Base-by-base conservation (phyloP, 805 yeast species). In the Suhomyces emberorum region DNA sequence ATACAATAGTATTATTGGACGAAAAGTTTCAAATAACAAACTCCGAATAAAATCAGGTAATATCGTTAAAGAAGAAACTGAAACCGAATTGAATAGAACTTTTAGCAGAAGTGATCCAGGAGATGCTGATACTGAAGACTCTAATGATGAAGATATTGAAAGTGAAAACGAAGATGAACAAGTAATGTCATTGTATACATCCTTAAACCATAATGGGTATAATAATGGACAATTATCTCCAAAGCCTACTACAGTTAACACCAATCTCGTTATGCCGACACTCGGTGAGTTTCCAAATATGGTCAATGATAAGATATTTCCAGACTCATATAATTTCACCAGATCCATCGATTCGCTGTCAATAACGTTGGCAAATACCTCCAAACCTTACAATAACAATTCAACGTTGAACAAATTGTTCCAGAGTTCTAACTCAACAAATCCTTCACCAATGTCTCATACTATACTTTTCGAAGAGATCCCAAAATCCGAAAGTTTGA, bases 161-260 rank as follows among this genome's bases (percentile, higher is more conserved):
- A 63, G 69, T 42, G 74, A 70, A 41, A 59, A 58, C 38, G 87
- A 80, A 49, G 85, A 81, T 53, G 86, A 81, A 46, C 76, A 77
- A 9, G 81, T 79, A 0, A 79, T 81, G 85, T 78, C 85, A 0
- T 54, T 79, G 15, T 80, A 79, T 48, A 73, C 83, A 0, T 74
- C 81, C 0, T 53, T 79, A 50, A 63, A 65, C 29, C 65, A 62
- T 14, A 58, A 57, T 29, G 60, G 52, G 14, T 29, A 37, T 4
- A 42, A 51, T 29, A 38, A 15, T 20, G 35, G 33, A 3, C 35
- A 32, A 15, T 25, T 34, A 14, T 27, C 39, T 5, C 34, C 37
- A 11, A 34, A 38, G 10, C 39, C 42, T 11, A 24, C 33, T 3
- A 42, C 48, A 8, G 42, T 40, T 3, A 44, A 44, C 16, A 11